phyloP scores from a whole-genome alignment of 2,329 filamentous ascomycete species.

The Epichloe typhina region DNA sequence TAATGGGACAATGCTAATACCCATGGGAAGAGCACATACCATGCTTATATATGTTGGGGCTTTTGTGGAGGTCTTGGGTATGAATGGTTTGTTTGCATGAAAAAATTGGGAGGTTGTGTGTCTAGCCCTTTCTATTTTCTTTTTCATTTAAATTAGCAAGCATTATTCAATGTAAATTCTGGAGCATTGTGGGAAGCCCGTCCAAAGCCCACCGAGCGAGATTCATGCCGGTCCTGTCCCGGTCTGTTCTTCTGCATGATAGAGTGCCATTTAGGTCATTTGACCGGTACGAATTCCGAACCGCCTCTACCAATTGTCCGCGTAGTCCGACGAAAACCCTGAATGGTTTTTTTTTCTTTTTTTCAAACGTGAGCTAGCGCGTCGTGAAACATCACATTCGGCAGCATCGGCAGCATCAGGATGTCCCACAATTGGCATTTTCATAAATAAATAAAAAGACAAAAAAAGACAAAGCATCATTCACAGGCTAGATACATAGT shows the following conservation, averaged over 20 bases:
- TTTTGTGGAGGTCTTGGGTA: neutral
- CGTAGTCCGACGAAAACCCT: too few species aligned
- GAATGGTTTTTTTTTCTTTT: too few species aligned
- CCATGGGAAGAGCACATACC: constrained; percentile 1
- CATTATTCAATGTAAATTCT: neutral
- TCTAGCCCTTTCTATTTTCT: neutral
- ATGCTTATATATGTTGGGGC: neutral
- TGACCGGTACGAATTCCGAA: neutral
- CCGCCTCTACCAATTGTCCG: neutral
- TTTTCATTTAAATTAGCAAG: neutral
- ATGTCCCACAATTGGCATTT: neutral
- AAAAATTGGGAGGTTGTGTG: neutral
- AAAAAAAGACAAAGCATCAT: neutral
- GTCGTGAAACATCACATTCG: neutral
- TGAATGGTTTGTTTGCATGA: neutral
- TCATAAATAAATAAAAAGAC: neutral
- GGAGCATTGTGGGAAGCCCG: neutral
- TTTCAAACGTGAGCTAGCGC: neutral
- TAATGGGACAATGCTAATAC: constrained; percentile 2
- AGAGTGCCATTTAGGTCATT: neutral
- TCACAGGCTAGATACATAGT: neutral
- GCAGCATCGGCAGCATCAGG: neutral
- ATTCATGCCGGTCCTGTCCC: neutral
- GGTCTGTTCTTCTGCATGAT: neutral
- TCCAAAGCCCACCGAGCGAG: too few species aligned